Evolutionary conservation across 305 asterid species (phyloP).

Genomic region (Fraxinus ornus): DNA sequence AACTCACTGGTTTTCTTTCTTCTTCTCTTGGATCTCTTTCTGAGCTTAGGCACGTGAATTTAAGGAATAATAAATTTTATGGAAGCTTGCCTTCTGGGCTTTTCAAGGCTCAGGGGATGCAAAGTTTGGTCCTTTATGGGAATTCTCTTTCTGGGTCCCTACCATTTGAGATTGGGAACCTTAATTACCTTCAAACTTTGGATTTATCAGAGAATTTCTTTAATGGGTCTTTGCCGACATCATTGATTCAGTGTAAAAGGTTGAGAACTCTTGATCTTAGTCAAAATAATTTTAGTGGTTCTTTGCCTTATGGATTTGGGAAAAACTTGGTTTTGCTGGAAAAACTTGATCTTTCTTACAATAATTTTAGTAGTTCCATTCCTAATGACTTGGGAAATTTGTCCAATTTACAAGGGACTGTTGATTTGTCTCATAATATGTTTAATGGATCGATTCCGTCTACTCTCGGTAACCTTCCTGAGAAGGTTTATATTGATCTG

Average conservation of each 20-base stretch:
- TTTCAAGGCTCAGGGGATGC: conserved; percentile 57
- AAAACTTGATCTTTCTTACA: conserved; percentile 69
- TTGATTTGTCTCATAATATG: conserved; percentile 78
- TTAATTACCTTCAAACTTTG: conserved; percentile 56
- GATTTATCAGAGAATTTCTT: conserved; percentile 77
- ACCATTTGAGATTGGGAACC: conserved; percentile 69
- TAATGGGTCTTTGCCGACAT: conserved; percentile 66
- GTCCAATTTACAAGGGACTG: conserved; percentile 74
- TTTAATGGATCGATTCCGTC: conserved; percentile 73
- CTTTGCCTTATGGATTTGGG: conserved; percentile 66
- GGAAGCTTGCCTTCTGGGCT: conserved; percentile 58
- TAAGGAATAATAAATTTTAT: conserved; percentile 62
- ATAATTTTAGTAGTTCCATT: conserved; percentile 56
- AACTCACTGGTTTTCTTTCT: conserved; percentile 65
- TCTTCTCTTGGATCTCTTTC: conserved; percentile 75
- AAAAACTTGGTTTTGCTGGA: conserved; percentile 51
- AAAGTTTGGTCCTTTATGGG: conserved; percentile 87
- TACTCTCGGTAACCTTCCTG: conserved; percentile 84
- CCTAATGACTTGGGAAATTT: conserved; percentile 69
- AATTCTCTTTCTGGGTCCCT: conserved; percentile 67
- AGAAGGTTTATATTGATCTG: conserved; percentile 88
- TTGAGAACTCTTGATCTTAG: conserved; percentile 61
- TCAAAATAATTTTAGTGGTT: conserved; percentile 63
- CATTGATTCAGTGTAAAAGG: conserved; percentile 56
- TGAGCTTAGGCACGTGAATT: conserved; percentile 74